Evolutionary conservation across 768 basidiomycete species (phyloP).

Genomic region (Leccinum incarnatum): DNA sequence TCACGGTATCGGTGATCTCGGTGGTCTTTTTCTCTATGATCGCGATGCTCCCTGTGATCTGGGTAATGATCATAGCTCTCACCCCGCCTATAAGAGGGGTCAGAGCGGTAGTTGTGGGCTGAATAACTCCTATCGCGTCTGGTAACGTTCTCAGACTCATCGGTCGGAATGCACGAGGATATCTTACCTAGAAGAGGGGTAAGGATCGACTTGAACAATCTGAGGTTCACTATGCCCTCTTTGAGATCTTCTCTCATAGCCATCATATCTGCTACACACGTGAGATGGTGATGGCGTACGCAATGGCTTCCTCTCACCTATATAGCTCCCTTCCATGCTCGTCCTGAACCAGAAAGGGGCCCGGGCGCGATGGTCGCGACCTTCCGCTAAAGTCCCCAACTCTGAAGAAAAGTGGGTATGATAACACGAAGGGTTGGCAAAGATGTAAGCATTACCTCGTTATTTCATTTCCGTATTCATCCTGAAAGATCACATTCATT

Average conservation of each 20-base stretch:
- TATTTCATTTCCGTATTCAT: slow-evolving; percentile 61
- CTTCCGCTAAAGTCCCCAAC: slow-evolving; percentile 49
- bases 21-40: slow-evolving; percentile 19
- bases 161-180: background rate
- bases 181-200: slow-evolving; percentile 24
- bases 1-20: slow-evolving; percentile 24
- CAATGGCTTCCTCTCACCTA: slow-evolving; percentile 36
- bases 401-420: slow-evolving; percentile 28
- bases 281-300: background rate
- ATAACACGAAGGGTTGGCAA: background rate
- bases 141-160: slow-evolving; percentile 7
- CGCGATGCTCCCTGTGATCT: slow-evolving; percentile 22
- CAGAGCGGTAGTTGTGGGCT: slow-evolving; percentile 21
- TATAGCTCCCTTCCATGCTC: slow-evolving; percentile 57
- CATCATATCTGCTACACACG: slow-evolving; percentile 24
- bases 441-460: slow-evolving; percentile 43
- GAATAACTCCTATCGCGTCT: slow-evolving; percentile 27
- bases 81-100: slow-evolving; percentile 24
- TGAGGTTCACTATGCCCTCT: slow-evolving; percentile 27
- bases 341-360: slow-evolving; percentile 58
- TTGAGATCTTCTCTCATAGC: slow-evolving; percentile 20
- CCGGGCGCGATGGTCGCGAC: slow-evolving; percentile 26
- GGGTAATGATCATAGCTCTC: slow-evolving; percentile 17
- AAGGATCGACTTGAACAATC: slow-evolving; percentile 23
- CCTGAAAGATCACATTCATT: slow-evolving; percentile 64